Evolutionary conservation across 2,329 filamentous ascomycete genomes (phyloP).

Genomic region (Microdochium paspali): DNA sequence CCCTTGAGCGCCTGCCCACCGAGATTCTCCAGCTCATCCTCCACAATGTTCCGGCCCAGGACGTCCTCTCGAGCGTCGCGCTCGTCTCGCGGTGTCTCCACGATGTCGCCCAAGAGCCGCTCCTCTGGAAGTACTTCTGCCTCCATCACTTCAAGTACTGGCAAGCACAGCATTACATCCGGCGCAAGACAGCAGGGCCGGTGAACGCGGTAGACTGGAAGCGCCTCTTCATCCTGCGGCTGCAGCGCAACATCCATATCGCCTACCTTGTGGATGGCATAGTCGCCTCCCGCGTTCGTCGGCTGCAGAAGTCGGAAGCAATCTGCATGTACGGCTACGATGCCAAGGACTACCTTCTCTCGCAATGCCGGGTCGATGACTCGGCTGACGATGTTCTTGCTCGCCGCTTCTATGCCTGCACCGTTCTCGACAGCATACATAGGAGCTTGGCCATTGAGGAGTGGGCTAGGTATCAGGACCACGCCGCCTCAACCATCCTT

Average conservation of each 20-base stretch:
- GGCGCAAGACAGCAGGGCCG: conserved; percentile 40
- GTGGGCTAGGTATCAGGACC: conserved; percentile 52
- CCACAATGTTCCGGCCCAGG: conserved; percentile 46
- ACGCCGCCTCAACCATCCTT: conserved; percentile 16
- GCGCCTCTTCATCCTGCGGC: conserved; percentile 49
- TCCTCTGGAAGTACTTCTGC: conserved; percentile 78
- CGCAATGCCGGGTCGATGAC: conserved; percentile 51
- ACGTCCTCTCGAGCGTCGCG: conserved; percentile 39
- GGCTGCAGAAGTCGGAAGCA: conserved; percentile 58
- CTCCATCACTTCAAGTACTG: conserved; percentile 61
- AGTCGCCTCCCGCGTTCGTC: conserved; percentile 58
- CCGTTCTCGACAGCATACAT: conserved; percentile 70
- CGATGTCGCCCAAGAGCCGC: conserved; percentile 56
- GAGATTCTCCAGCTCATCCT: conserved; percentile 80
- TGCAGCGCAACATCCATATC: conserved; percentile 40
- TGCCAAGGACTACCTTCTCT: conserved; percentile 73
- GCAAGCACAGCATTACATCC: conserved; percentile 55
- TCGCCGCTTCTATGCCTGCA: conserved; percentile 63
- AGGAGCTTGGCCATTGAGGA: conserved; percentile 68
- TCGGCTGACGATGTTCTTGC: conserved; percentile 66
- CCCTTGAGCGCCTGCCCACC: conserved; percentile 54
- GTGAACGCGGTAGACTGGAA: conserved; percentile 66
- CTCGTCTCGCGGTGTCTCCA: conserved; percentile 54
- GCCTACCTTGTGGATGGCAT: conserved; percentile 55
- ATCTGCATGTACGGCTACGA: conserved; percentile 74